Percentiles rank a stretch among this genome's conserved stretches.
These are phyloP conservation scores for Sambucus nigra DNA, from an alignment of 129 eudicot genomes.

Conservation along the genomic window DNA sequence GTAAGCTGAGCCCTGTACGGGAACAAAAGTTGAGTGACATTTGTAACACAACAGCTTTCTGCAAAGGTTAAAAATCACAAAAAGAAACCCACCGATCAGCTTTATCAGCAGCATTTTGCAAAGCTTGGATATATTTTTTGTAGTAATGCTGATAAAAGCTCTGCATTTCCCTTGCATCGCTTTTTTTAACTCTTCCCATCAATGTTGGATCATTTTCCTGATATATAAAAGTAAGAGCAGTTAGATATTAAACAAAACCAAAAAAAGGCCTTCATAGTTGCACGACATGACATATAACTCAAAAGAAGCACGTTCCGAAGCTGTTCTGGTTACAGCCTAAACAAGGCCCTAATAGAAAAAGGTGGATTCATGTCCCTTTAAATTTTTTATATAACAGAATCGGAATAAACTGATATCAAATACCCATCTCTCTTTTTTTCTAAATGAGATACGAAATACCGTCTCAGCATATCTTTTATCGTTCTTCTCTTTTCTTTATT, in stretches of 20 bases:
- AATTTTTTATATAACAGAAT: background rate
- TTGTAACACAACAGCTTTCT: conserved; percentile 11
- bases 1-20: conserved; percentile 86
- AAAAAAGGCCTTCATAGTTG: background rate
- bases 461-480: no score
- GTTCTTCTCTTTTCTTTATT: no score
- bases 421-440: no score
- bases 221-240: background rate
- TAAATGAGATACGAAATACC: no score
- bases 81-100: conserved; percentile 96
- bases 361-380: background rate
- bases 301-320: background rate
- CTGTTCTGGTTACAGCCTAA: background rate
- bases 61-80: background rate
- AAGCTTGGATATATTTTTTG: conserved; percentile 86
- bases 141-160: conserved; percentile 97
- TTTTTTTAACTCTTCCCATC: conserved; percentile 93
- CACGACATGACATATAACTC: background rate
- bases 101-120: conserved; percentile 98
- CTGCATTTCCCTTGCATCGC: conserved; percentile 99
- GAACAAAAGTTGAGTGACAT: conserved; percentile 8
- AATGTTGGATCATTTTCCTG: conserved; percentile 97
- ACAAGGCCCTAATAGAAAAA: background rate
- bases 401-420: no score
- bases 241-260: background rate